These are phyloP conservation scores for Vaccinium vitisidaea DNA, from an alignment of 148 eudicot genomes.

Conservation along the genomic window DNA sequence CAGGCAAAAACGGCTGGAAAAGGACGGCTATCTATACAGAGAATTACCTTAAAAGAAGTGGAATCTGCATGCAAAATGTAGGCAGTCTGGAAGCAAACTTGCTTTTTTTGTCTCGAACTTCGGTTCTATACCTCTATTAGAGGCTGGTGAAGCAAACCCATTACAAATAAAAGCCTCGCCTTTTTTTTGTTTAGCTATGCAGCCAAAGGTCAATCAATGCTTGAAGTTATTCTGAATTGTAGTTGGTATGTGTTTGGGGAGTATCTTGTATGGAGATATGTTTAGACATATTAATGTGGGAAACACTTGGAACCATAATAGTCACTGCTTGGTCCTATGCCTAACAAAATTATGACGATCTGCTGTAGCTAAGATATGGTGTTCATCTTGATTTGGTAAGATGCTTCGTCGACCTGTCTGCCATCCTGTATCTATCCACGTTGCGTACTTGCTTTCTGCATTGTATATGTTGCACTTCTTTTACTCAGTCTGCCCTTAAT, in stretches of 20 bases:
- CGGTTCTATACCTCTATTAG: neutral
- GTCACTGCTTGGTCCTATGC: conserved; percentile 41
- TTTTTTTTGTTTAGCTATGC: neutral
- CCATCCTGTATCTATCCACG: neutral
- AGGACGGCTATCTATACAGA: neutral
- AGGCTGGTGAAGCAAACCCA: neutral
- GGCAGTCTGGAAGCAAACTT: neutral
- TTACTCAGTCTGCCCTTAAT: neutral
- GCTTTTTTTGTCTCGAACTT: neutral
- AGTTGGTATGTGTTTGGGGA: neutral
- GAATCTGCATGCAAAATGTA: neutral
- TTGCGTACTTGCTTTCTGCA: neutral
- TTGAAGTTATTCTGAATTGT: conserved; percentile 24
- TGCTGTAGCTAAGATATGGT: neutral
- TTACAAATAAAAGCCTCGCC: too few species aligned
- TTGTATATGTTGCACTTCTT: neutral
- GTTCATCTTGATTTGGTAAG: neutral
- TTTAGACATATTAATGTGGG: neutral
- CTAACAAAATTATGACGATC: neutral
- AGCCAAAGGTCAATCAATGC: neutral
- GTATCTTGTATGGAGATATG: neutral
- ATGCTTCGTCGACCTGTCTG: neutral
- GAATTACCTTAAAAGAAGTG: neutral
- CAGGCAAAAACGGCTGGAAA: neutral
- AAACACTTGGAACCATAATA: neutral